A percentile compares a stretch with the other conserved stretches of the same genome.
Conservation (phyloP, 495 filamentous ascomycete genomes). For the Xylaria acuta region DNA sequence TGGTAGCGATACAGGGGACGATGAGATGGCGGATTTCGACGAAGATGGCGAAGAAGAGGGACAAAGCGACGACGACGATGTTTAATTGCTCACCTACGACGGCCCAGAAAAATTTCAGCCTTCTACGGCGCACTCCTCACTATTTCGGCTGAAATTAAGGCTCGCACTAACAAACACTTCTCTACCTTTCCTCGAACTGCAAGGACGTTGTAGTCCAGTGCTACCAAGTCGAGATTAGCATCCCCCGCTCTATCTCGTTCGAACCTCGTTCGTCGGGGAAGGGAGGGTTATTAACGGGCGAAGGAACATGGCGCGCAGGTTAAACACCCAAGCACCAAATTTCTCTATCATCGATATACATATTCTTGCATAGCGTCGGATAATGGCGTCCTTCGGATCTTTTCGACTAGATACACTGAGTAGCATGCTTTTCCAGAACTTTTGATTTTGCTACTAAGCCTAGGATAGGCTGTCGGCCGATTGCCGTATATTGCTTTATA, state of each 20-base stretch:
- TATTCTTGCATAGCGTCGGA: slow-evolving; percentile 30
- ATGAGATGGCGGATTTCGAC: slow-evolving; percentile 63
- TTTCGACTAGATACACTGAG: slow-evolving; percentile 17
- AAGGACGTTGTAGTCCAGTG: not conserved
- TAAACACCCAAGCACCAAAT: not conserved
- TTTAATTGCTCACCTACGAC: slow-evolving; percentile 28
- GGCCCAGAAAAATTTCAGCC: not conserved
- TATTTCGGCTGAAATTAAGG: not conserved
- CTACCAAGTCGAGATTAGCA: not conserved
- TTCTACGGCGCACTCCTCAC: not conserved
- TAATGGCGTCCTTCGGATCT: slow-evolving; percentile 24
- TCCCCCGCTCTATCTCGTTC: not conserved
- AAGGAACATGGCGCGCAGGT: not conserved
- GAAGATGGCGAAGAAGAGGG: slow-evolving; percentile 59
- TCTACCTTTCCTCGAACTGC: not conserved
- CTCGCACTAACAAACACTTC: not conserved
- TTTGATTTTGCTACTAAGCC: slow-evolving; percentile 15
- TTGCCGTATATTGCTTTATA: slow-evolving; percentile 13
- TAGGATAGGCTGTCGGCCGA: not conserved
- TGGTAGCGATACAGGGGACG: slow-evolving; percentile 66
- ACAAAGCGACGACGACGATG: slow-evolving; percentile 51
- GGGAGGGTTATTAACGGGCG: not conserved
- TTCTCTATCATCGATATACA: slow-evolving; percentile 13
- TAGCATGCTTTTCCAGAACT: slow-evolving; percentile 9
- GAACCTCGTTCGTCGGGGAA: not conserved